phyloP scores from a whole-genome alignment of 768 basidiomycete species.

The Lanmaoa pseudosensibilis region DNA sequence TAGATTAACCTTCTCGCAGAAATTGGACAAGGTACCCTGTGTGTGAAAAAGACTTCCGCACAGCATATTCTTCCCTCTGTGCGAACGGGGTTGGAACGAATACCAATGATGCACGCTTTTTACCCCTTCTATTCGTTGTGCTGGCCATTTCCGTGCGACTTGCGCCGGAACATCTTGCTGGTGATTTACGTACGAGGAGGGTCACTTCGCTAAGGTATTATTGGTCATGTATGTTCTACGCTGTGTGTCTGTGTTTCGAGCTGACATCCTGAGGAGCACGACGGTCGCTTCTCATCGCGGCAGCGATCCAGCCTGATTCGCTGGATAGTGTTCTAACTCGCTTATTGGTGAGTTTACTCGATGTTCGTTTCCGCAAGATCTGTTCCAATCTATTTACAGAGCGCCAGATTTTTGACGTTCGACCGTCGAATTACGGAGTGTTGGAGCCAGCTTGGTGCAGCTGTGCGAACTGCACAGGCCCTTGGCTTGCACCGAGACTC shows the following conservation, averaged over 20 bases:
- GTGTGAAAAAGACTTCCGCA: conserved; percentile 79
- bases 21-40: conserved; percentile 95
- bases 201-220: conserved; percentile 88
- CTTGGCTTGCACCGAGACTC: conserved; percentile 88
- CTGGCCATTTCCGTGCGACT: conserved; percentile 84
- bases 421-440: conserved; percentile 91
- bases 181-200: conserved; percentile 72
- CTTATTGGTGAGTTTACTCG: conserved; percentile 53
- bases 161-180: conserved; percentile 81
- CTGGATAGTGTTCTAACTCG: conserved; percentile 90
- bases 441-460: conserved; percentile 94
- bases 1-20: conserved; percentile 39
- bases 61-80: conserved; percentile 66
- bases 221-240: conserved; percentile 79
- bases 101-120: conserved; percentile 76
- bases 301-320: conserved; percentile 91
- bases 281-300: conserved; percentile 84
- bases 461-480: conserved; percentile 90
- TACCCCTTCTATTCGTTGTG: conserved; percentile 92
- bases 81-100: conserved; percentile 61
- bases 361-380: background rate
- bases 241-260: conserved; percentile 4
- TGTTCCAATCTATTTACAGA: conserved; percentile 39
- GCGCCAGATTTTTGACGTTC: conserved; percentile 67
- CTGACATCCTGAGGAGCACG: conserved; percentile 55